Evolutionary conservation across 306 rosid genomes (phyloP).

Genomic region (Quercus engelmannii): DNA sequence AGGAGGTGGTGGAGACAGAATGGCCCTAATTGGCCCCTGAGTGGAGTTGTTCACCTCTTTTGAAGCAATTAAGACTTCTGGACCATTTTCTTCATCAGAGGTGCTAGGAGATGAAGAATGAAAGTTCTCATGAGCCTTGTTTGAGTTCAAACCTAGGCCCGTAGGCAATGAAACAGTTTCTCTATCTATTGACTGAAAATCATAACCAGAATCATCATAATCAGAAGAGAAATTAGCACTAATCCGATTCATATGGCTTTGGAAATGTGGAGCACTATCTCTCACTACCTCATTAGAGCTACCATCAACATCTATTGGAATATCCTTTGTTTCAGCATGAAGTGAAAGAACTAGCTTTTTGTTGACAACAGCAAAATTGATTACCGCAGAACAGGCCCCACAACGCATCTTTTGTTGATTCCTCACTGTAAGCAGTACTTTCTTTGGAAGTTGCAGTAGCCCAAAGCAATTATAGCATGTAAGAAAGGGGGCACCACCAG

Average conservation of each 20-base stretch:
- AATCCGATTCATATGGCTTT: conserved; percentile 34
- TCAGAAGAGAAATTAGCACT: conserved; percentile 79
- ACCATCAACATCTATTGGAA: conserved; percentile 29
- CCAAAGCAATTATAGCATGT: conserved; percentile 80
- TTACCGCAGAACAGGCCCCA: conserved; percentile 77
- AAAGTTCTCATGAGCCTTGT: conserved; percentile 65
- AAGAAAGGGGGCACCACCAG: conserved; percentile 91
- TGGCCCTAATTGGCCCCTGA: conserved; percentile 40
- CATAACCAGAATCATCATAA: conserved; percentile 74
- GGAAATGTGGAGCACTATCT: conserved; percentile 31
- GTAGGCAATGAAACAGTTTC: conserved; percentile 46
- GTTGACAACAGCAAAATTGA: conserved; percentile 43
- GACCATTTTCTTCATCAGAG: conserved; percentile 75
- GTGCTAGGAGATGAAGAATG: conserved; percentile 69
- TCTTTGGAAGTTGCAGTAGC: conserved; percentile 80
- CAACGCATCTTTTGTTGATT: conserved; percentile 65
- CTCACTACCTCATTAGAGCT: conserved; percentile 32
- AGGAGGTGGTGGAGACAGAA: conserved; percentile 56
- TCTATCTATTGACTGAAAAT: conserved; percentile 78
- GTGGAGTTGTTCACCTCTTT: conserved; percentile 38
- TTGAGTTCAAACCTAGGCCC: conserved; percentile 39
- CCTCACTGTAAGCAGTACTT: conserved; percentile 36
- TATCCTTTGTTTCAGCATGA: conserved; percentile 36
- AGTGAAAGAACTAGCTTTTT: conserved; percentile 63
- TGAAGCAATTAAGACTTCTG: conserved; percentile 43